Evolutionary conservation across 1,284 basidiomycete species (phyloP).

Genomic region (Sanghuangporus weigelae): DNA sequence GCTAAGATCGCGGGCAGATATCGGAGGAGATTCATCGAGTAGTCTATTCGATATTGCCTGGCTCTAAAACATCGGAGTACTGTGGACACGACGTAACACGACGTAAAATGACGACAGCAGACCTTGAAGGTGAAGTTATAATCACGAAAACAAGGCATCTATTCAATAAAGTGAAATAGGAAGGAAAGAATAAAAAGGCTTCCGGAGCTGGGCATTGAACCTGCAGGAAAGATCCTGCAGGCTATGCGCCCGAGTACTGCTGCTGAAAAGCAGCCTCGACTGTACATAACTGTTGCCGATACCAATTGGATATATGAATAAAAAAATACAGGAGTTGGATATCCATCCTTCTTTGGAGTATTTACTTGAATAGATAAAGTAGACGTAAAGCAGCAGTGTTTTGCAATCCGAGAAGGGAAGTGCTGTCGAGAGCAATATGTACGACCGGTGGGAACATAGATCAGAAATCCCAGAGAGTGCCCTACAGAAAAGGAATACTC

Average conservation of each 20-base stretch:
- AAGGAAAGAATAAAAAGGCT: not conserved
- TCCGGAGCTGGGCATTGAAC: not conserved
- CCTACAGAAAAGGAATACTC: slow-evolving; percentile 23
- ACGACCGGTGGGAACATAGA: not conserved
- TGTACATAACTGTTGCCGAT: not conserved
- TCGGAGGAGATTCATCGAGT: not conserved
- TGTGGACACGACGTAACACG: not conserved
- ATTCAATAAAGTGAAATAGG: not conserved
- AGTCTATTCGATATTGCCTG: not conserved
- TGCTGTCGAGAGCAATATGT: not conserved
- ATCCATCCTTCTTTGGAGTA: not conserved
- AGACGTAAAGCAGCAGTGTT: not conserved
- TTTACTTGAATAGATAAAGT: not conserved
- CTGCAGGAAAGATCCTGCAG: not conserved
- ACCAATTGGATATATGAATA: not conserved
- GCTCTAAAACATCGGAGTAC: slow-evolving; percentile 7
- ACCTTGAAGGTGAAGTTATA: not conserved
- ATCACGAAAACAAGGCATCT: not conserved
- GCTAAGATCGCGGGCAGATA: slow-evolving; percentile 6
- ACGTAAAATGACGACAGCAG: not conserved
- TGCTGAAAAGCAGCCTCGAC: not conserved
- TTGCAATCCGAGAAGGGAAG: not conserved
- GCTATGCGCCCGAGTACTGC: not conserved
- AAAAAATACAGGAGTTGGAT: not conserved
- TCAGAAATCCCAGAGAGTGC: slow-evolving; percentile 42